A percentile compares a stretch with the other conserved stretches of the same genome.
Evolutionary conservation across 495 filamentous ascomycete genomes (phyloP).

Genomic region (Stereocaulon alpinum): DNA sequence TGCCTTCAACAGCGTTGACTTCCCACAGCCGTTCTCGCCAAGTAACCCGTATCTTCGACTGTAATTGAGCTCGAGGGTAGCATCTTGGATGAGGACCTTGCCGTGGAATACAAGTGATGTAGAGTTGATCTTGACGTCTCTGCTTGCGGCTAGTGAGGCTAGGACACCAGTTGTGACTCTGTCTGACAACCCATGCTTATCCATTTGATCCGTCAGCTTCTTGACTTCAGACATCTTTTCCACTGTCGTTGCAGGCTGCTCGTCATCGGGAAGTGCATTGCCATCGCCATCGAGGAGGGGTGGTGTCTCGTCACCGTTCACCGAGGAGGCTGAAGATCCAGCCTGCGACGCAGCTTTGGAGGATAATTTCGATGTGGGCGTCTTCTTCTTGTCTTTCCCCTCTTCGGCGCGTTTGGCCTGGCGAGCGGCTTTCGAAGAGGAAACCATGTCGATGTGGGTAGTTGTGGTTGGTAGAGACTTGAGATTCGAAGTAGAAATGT

Average conservation of each 20-base stretch:
- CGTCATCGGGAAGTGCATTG: slow-evolving; percentile 44
- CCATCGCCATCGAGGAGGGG: slow-evolving; percentile 50
- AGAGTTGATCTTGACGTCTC: slow-evolving; percentile 94
- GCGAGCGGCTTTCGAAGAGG: slow-evolving; percentile 94
- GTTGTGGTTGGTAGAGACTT: not conserved
- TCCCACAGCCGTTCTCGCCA: slow-evolving; percentile 98
- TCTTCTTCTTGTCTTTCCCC: slow-evolving; percentile 60
- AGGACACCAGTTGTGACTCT: slow-evolving; percentile 97
- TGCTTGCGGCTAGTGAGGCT: slow-evolving; percentile 67
- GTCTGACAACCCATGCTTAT: slow-evolving; percentile 91
- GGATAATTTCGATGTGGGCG: slow-evolving; percentile 55
- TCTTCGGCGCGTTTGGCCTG: slow-evolving; percentile 87
- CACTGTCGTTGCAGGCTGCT: slow-evolving; percentile 57
- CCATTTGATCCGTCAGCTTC: slow-evolving; percentile 77
- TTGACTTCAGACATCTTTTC: slow-evolving; percentile 73
- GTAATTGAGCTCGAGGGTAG: slow-evolving; percentile 85
- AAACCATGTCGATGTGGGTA: slow-evolving; percentile 53
- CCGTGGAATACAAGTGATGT: slow-evolving; percentile 94
- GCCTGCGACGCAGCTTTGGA: slow-evolving; percentile 55
- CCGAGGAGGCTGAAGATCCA: slow-evolving; percentile 52
- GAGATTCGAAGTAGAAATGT: slow-evolving; percentile 15
- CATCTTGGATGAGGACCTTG: slow-evolving; percentile 87
- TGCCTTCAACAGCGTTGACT: slow-evolving; percentile 91
- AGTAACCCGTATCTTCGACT: slow-evolving; percentile 88
- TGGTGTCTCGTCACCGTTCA: slow-evolving; percentile 60